Percentiles rank a stretch among this genome's conserved stretches.
These are phyloP conservation scores for Solanum chacoense DNA, from an alignment of 305 asterid genomes.

Conservation along the genomic window DNA sequence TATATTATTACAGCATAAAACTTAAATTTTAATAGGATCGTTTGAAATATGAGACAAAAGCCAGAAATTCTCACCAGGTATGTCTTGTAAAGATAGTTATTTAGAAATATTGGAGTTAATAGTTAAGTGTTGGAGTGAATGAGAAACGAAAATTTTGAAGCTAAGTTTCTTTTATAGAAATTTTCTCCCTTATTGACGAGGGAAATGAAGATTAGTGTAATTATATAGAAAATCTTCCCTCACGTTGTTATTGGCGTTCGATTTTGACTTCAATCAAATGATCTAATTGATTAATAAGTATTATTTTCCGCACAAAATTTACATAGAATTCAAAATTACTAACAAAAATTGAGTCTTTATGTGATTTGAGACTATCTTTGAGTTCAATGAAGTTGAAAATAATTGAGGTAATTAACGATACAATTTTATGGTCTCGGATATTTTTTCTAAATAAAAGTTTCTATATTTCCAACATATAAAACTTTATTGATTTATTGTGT, in stretches of 20 bases:
- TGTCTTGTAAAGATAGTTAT: neutral
- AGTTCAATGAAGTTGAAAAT: too few species aligned
- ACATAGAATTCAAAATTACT: neutral
- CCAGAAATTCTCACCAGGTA: neutral
- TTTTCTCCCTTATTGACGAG: neutral
- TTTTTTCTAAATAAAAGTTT: neutral
- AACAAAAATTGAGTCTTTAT: too few species aligned
- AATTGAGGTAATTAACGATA: neutral
- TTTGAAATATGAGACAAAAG: neutral
- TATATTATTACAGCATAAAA: neutral
- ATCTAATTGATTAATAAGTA: neutral
- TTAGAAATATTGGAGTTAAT: neutral
- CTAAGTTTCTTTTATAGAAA: neutral
- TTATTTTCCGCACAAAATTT: too few species aligned
- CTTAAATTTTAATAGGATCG: neutral
- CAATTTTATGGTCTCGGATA: neutral
- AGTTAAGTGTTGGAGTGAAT: neutral
- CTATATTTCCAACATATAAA: neutral
- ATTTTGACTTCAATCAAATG: neutral
- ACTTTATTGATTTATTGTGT: neutral
- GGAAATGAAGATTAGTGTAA: neutral
- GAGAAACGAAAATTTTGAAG: neutral
- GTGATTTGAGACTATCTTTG: neutral
- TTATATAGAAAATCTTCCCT: neutral
- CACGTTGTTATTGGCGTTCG: rapidly evolving